These are phyloP conservation scores for Rhynchosporium graminicola DNA, from an alignment of 2,329 filamentous ascomycete species.

Conservation along the genomic window DNA sequence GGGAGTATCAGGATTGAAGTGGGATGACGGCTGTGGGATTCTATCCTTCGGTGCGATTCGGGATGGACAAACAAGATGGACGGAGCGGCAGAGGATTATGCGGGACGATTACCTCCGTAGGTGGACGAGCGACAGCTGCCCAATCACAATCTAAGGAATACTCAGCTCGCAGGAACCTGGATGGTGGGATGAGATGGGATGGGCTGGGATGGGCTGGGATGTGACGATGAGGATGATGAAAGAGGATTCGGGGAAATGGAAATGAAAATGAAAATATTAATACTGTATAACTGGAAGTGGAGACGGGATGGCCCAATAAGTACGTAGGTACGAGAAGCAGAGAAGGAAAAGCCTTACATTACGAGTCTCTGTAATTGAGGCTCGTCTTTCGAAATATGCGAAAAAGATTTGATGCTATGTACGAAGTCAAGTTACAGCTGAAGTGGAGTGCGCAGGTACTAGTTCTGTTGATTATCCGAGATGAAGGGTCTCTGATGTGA, in stretches of 20 bases:
- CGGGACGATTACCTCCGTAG: constrained; percentile 19
- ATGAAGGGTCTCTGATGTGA: no score
- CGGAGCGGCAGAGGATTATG: constrained; percentile 14
- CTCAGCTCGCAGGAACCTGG: constrained; percentile 10
- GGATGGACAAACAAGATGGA: constrained; percentile 10
- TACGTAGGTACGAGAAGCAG: neutral
- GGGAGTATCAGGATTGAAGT: constrained; percentile 13
- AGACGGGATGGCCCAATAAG: neutral
- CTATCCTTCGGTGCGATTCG: constrained; percentile 7
- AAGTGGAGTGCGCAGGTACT: no score
- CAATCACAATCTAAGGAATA: constrained; percentile 14
- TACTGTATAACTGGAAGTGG: no score
- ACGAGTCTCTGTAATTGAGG: neutral
- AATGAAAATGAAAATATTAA: no score
- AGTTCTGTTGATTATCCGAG: no score
- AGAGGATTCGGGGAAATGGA: neutral
- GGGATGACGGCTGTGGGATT: constrained; percentile 18
- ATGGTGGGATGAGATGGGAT: neutral
- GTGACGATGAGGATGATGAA: constrained; percentile 1
- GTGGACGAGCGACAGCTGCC: constrained; percentile 13
- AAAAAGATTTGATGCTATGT: no score
- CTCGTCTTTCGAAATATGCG: no score
- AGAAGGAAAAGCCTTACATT: neutral
- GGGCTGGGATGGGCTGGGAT: no score
- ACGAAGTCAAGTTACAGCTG: no score